Evolutionary conservation across 768 basidiomycete species (phyloP).

Genomic region (Trametes coccinea): DNA sequence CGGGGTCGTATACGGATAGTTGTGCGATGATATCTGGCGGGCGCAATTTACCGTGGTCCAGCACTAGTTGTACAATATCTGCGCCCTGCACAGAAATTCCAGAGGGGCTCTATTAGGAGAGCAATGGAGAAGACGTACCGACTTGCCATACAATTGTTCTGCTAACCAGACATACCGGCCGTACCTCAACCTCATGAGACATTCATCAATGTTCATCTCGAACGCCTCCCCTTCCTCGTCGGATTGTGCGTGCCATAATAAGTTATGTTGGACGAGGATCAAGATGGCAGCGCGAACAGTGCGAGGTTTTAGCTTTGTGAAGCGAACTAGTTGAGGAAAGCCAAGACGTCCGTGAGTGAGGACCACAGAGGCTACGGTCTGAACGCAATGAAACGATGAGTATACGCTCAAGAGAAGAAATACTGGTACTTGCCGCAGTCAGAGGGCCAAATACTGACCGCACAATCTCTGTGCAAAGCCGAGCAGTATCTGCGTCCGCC

Average conservation of each 20-base stretch:
- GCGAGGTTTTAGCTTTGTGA: slow-evolving; percentile 65
- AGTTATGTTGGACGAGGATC: slow-evolving; percentile 86
- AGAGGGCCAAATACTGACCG: slow-evolving; percentile 66
- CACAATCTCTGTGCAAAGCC: slow-evolving; percentile 63
- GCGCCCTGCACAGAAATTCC: slow-evolving; percentile 54
- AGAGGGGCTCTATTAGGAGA: neutral
- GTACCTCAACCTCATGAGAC: slow-evolving; percentile 78
- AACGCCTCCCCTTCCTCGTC: slow-evolving; percentile 75
- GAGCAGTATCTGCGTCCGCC: slow-evolving; percentile 64
- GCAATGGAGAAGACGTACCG: slow-evolving; percentile 43
- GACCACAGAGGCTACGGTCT: slow-evolving; percentile 75
- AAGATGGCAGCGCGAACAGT: slow-evolving; percentile 70
- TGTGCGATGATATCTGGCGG: slow-evolving; percentile 65
- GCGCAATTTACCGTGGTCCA: slow-evolving; percentile 86
- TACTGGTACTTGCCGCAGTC: slow-evolving; percentile 53
- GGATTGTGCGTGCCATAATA: slow-evolving; percentile 80
- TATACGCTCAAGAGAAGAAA: neutral
- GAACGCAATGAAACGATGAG: neutral
- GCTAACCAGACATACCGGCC: slow-evolving; percentile 80
- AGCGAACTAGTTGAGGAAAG: slow-evolving; percentile 64
- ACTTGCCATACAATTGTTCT: slow-evolving; percentile 65
- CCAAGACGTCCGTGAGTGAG: slow-evolving; percentile 85
- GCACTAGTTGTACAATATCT: slow-evolving; percentile 71
- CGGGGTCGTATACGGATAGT: slow-evolving; percentile 48
- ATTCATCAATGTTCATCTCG: slow-evolving; percentile 83